Conservation (phyloP, 2,329 filamentous ascomycete species). For the Sporothrix schenckii region DNA sequence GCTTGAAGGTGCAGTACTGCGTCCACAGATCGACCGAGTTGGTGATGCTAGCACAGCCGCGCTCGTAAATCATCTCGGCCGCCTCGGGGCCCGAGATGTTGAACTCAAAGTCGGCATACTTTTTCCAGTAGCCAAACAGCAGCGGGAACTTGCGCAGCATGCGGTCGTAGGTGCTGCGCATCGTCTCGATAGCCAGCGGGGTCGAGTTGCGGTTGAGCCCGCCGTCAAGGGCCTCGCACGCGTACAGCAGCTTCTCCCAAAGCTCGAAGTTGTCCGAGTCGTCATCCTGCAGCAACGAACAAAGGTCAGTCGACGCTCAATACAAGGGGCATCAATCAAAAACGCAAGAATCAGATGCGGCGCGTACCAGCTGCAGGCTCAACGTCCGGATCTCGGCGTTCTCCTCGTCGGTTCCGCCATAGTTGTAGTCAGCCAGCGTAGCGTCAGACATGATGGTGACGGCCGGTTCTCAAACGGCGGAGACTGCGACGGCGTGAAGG, state of each 20-base stretch:
- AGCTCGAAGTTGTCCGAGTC: conserved; percentile 90
- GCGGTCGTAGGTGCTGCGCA: conserved; percentile 85
- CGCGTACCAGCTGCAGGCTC: conserved; percentile 73
- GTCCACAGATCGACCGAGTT: conserved; percentile 97
- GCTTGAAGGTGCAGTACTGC: conserved; percentile 96
- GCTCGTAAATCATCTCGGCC: conserved; percentile 96
- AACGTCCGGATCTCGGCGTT: conserved; percentile 80
- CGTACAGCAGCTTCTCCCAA: conserved; percentile 90
- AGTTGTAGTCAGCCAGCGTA: conserved; percentile 69
- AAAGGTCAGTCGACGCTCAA: neutral
- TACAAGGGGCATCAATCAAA: neutral
- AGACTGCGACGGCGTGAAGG: neutral
- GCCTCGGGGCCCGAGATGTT: conserved; percentile 95
- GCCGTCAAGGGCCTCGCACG: conserved; percentile 82
- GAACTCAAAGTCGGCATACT: conserved; percentile 97
- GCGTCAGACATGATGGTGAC: conserved; percentile 19
- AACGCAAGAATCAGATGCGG: neutral
- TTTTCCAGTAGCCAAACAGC: conserved; percentile 99
- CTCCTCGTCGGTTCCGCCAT: conserved; percentile 76
- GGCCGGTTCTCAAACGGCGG: neutral
- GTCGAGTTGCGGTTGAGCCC: conserved; percentile 96
- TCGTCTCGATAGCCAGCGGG: conserved; percentile 84
- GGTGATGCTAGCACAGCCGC: conserved; percentile 88
- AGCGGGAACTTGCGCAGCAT: conserved; percentile 94
- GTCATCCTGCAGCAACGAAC: conserved; percentile 50